Base-by-base conservation (phyloP, 768 basidiomycete species). In the Auricularia sp. region DNA sequence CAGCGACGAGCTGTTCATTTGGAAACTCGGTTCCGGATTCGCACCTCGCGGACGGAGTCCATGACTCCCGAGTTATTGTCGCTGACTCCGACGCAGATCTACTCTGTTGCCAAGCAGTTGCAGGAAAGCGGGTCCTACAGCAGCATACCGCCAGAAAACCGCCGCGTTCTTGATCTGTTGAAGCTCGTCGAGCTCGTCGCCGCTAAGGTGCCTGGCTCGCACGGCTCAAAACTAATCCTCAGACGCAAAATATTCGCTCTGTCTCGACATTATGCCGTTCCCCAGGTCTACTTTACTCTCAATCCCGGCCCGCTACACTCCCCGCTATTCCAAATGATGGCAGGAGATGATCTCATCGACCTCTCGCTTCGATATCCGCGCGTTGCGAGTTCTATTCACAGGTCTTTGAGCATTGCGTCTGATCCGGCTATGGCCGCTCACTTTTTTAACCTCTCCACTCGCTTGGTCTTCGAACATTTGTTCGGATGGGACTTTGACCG, bases 351-450 rank as follows among this genome's bases (percentile, higher is more conserved):
- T 0, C 34, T 16, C n/a, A 61, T 67, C 8, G 66, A 67, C 35
- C 62, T 67, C 13, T 6, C 3, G 14, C 18, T 56, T 0, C 33
- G 64, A 0, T 77, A 70, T 62, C 76, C 77, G 0, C 0, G 39
- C 0, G 13, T 77, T 0, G 65, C 65, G 0, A 4, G 61, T 14
- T 47, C 69, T 3, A 47, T 5, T 44, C 64, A 68, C 18, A 65
- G 72, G 3, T 74, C 75, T 1, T n/a, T 71, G 0, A 34, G 70
- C 0, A 29, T 77, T 0, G 74, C 76, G 0, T 63, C 69, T 14
- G 75, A 77, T 65, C 75, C 77, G 54, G 74, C 76, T n/a, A 72
- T 74, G 1, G 76, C 73, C n/a, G 73, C 73, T 1, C 70, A 77
- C 6, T 76, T 76, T 61, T 77, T 71, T 69, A 67, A 74, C 3